Base-by-base conservation (phyloP, 106 monocot genomes). In the Amphibolis antarctica region DNA sequence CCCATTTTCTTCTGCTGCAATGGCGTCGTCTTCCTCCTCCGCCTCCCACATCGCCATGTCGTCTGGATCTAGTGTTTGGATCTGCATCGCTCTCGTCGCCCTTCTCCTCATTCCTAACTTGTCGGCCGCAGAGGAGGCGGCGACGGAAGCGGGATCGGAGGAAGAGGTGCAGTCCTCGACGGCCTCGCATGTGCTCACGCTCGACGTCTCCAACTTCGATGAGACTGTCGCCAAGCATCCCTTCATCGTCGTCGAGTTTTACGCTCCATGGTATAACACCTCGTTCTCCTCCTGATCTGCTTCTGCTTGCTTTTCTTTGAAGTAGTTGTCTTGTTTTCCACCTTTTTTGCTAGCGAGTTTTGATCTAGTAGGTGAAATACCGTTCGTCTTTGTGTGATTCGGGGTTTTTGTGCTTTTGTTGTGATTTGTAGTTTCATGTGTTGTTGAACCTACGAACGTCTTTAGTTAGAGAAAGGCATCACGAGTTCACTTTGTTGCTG, bases 221-320 rank as follows among this genome's bases (percentile, higher is more conserved):
- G 86, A 83, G 25, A 55, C 65, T 49, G 64, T 87, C 63, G 69
- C 81, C 53, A 77, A 84, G 68, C 81, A 87, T 69, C 72, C 81
- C 53, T 87, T 92, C 73, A 59, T 92, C 69, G 84, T 80, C 59
- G 86, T 92, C 44, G 86, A 92, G 70, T 92, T 92, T 77, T 92
- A 87, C 75, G 92, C 92, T 25, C 92, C 92, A 9, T 92, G 92
- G 92, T 72, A 54, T 45, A 25, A 36, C 27, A 20, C 20, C 44
- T 0, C 26, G 27, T 24, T 24, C 15, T 46, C 36, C 47, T 19
- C 25, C 48, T 49, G 14, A 25, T 47, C 5, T 22, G 20, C 12
- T 22, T 56, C 25, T n/a, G 2, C 17, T 61, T 14, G 18, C n/a
- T 21, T 43, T 20, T 15, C n/a, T 52, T 52, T 52, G 18, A 52